A percentile compares a stretch with the other conserved stretches of the same genome.
These are phyloP conservation scores for Alternaria rosae DNA, from an alignment of 2,329 filamentous ascomycete genomes.

Conservation along the genomic window DNA sequence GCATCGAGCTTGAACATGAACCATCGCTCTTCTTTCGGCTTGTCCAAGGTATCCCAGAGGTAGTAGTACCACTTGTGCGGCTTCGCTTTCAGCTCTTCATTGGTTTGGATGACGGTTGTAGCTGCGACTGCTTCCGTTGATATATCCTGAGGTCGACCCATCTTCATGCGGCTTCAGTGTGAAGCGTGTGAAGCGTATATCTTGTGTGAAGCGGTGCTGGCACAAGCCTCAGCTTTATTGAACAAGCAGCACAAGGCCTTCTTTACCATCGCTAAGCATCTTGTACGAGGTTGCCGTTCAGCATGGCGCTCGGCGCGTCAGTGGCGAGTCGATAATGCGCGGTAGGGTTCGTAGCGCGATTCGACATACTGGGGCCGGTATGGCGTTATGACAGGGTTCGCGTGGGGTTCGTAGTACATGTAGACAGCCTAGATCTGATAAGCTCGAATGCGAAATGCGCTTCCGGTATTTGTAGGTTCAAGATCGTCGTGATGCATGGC, in stretches of 20 bases:
- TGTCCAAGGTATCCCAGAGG: slow-evolving; percentile 32
- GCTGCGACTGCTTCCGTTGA: background rate
- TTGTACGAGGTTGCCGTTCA: background rate
- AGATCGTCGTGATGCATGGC: background rate
- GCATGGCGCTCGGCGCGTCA: background rate
- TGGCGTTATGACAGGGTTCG: slow-evolving; percentile 13
- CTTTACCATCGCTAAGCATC: background rate
- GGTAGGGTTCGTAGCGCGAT: background rate
- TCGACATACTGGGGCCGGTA: slow-evolving; percentile 11
- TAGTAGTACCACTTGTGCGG: slow-evolving; percentile 25
- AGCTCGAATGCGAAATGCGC: background rate
- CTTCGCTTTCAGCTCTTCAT: background rate
- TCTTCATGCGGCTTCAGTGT: background rate
- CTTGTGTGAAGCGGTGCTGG: background rate
- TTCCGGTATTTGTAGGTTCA: background rate
- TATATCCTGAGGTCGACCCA: slow-evolving; percentile 3
- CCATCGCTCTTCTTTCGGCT: slow-evolving; percentile 29
- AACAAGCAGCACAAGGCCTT: background rate
- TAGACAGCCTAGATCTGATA: background rate
- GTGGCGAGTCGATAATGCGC: background rate
- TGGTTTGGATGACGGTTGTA: background rate
- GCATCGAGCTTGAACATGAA: slow-evolving; percentile 39
- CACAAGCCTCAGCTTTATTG: background rate
- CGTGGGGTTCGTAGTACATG: background rate
- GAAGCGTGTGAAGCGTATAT: background rate